These are phyloP conservation scores for Bombardia bombarda DNA, from an alignment of 495 filamentous ascomycete species.

Conservation along the genomic window DNA sequence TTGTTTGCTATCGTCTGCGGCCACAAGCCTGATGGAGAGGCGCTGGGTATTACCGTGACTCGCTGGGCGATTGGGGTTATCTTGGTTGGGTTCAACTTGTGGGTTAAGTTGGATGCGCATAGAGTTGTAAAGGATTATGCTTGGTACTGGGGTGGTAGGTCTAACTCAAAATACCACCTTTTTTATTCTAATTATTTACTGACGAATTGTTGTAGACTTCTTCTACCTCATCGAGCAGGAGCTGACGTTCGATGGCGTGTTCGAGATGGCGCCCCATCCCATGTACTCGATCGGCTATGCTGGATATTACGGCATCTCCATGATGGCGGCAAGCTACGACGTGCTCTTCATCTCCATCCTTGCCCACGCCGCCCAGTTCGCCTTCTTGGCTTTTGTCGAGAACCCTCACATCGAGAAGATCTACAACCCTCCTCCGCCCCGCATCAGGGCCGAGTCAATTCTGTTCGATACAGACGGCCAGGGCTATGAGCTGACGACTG, in stretches of 20 bases:
- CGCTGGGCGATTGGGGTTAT: slow-evolving; percentile 77
- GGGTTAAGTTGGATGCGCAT: slow-evolving; percentile 98
- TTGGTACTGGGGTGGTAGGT: slow-evolving; percentile 84
- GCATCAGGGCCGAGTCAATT: slow-evolving; percentile 41
- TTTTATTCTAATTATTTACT: no score
- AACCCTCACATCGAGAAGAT: slow-evolving; percentile 98
- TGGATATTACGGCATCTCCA: slow-evolving; percentile 97
- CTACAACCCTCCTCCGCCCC: slow-evolving; percentile 82
- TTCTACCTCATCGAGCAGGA: slow-evolving; percentile 98
- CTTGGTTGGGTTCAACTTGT: slow-evolving; percentile 90
- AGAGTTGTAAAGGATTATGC: slow-evolving; percentile 99
- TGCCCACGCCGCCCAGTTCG: slow-evolving; percentile 91
- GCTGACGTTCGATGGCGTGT: slow-evolving; percentile 95
- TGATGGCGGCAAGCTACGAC: slow-evolving; percentile 95
- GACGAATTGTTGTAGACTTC: slow-evolving; percentile 54
- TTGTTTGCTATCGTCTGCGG: slow-evolving; percentile 90
- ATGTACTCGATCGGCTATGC: slow-evolving; percentile 99
- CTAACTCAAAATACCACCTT: no score
- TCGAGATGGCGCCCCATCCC: slow-evolving; percentile 97
- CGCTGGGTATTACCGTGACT: slow-evolving; percentile 52
- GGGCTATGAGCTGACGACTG: slow-evolving; percentile 10
- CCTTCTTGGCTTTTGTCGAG: slow-evolving; percentile 81
- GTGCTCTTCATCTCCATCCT: slow-evolving; percentile 93
- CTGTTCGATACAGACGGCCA: slow-evolving; percentile 30
- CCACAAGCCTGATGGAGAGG: slow-evolving; percentile 63